Evolutionary conservation across 1,284 basidiomycete species (phyloP), one percentile per base, ranked within the genome.

Genomic region (Marasmius fiardii): DNA sequence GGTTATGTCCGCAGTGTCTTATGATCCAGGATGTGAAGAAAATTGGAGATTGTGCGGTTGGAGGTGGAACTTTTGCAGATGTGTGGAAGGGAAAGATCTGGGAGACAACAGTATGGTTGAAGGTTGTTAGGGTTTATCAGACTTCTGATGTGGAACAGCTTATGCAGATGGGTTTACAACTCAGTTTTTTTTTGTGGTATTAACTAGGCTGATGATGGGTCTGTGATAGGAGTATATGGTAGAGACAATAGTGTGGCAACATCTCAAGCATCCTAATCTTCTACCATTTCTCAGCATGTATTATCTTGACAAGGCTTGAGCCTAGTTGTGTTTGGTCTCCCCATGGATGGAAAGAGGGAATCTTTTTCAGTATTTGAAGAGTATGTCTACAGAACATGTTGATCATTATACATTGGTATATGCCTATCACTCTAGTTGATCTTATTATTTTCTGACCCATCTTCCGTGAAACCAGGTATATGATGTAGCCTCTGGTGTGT

Each of bases 321-420:
- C 21, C 21, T 54, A 60, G 21, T 55, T 54, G 26, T 54, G 52
- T 28, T 31, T 54, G 18, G 52, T 54, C 4, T 54, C 52, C 16
- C 52, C 52, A 8, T 54, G 52, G 52, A 54, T 54, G 52, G 24
- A 28, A 14, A 47, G 45, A n/a, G 52, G 52, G 8, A 47, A 39
- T 28, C 41, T 54, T 4, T 2, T 35, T 14, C 39, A 34, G 14
- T 54, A 24, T 37, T 28, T 54, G 4, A 54, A 54, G 20, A 18
- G 14, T 14, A 23, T 11, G 11, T 37, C 35, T 3, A 23, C 18
- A 45, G 44, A 28, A 24, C 14, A 23, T 0, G 23, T 31, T n/a
- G 51, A 52, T 21, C 51, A 39, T 2, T 26, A 18, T 23, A 23
- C 39, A 11, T 12, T 52, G 20, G 51, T 52, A 33, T n/a, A 20